These are phyloP conservation scores for Aureobasidium leucospermi DNA, from an alignment of 2,329 filamentous ascomycete genomes.

Conservation along the genomic window DNA sequence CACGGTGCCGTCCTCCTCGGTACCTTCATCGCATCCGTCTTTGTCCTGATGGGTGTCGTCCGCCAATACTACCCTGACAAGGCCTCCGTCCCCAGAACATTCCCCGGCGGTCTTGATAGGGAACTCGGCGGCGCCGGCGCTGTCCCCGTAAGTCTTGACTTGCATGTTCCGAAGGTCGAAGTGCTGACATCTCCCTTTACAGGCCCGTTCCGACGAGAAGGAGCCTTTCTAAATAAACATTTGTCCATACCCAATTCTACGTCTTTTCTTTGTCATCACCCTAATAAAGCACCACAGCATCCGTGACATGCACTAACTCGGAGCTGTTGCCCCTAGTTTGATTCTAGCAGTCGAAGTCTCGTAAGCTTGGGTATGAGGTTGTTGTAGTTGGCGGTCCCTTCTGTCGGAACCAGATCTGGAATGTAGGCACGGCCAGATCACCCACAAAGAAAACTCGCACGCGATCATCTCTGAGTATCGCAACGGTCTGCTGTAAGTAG, in stretches of 20 bases:
- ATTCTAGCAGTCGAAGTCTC: no score
- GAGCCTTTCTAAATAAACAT: conserved; percentile 5
- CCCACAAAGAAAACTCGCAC: no score
- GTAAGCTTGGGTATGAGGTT: no score
- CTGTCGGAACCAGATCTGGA: no score
- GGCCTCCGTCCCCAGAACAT: conserved; percentile 35
- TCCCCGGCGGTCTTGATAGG: conserved; percentile 39
- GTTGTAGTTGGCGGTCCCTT: no score
- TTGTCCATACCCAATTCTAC: conserved; percentile 13
- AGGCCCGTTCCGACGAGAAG: conserved; percentile 9
- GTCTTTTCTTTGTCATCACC: conserved; percentile 7
- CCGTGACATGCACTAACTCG: not conserved
- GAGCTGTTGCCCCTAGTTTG: no score
- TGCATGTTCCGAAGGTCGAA: not conserved
- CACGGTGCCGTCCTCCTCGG: conserved; percentile 58
- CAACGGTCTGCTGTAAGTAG: no score
- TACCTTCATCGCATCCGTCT: conserved; percentile 35
- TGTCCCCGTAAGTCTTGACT: conserved; percentile 29
- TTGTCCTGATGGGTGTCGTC: conserved; percentile 34
- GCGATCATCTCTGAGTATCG: no score
- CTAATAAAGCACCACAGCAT: not conserved
- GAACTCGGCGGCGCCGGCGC: conserved; percentile 42
- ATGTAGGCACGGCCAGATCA: no score
- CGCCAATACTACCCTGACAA: conserved; percentile 39
- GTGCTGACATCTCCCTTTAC: not conserved